Evolutionary conservation across 257 asterid species (phyloP), one percentile per base, ranked within the genome.

Genomic region (Petrea volubilis): DNA sequence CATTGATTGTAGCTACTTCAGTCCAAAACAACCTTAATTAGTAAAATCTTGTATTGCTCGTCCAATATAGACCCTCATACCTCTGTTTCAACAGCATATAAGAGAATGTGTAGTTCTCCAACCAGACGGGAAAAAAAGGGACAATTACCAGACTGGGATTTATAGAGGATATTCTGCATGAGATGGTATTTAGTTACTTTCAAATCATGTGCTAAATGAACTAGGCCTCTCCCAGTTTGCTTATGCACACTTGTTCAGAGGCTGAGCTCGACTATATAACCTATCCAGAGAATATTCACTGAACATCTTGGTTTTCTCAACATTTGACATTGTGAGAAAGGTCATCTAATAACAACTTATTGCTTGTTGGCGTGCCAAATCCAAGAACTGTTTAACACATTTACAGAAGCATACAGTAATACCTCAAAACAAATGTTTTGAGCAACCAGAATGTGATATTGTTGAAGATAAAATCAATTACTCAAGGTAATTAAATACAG

Each of bases 341-440:
- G 53, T 11, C 36, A 23, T 33, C 24, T 18, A 4, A n/a, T n/a
- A 12, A 68, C 56, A 55, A 40, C 20, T 18, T 68, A 40, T n/a
- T 33, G 12, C 38, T 14, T 5, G 20, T 21, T 41, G 58, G 50
- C 4, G 17, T 1, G 20, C 56, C 27, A 24, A 50, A 24, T 50
- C 14, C 17, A 14, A 10, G 31, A 50, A 17, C 31, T 53, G 27
- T 38, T 44, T 18, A 29, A 49, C 62, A 65, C 41, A 47, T 24
- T 2, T 7, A 29, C 63, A 13, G 52, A 58, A 27, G 17, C 36
- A 57, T 57, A 13, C 4, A 38, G 11, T 33, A 25, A 6, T 46
- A 25, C 64, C 70, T 68, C 61, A 59, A 66, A 56, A n/a, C 1
- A 44, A 33, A 41, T 63, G 67, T 40, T 44, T 53, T 44, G 46